phyloP scores from a whole-genome alignment of 495 filamentous ascomycete genomes.

The Daldinia concentrica region DNA sequence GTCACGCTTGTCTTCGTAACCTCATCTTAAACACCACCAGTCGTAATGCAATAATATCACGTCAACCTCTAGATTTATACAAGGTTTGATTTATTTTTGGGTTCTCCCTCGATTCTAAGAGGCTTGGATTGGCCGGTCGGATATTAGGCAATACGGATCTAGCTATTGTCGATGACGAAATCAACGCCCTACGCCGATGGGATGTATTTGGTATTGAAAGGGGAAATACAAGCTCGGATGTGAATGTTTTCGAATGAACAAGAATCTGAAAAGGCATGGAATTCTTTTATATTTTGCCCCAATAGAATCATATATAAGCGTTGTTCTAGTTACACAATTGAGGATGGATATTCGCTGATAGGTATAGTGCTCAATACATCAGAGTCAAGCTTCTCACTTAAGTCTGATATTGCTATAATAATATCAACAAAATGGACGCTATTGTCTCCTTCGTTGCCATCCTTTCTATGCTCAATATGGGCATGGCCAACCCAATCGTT shows the following conservation, averaged over 20 bases:
- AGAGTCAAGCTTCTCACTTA: background rate
- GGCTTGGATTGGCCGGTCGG: background rate
- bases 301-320: background rate
- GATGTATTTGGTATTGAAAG: slow-evolving; percentile 3
- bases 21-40: background rate
- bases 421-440: slow-evolving; percentile 7
- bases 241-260: background rate
- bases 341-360: background rate
- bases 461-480: background rate
- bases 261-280: background rate
- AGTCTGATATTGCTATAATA: background rate
- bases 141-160: slow-evolving; percentile 19
- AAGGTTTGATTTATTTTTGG: slow-evolving; percentile 13
- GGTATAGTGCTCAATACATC: background rate
- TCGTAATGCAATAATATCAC: background rate
- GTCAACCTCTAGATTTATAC: background rate
- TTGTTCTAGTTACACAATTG: background rate
- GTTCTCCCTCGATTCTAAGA: slow-evolving; percentile 9
- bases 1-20: background rate
- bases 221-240: background rate
- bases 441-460: background rate
- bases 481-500: slow-evolving; percentile 2
- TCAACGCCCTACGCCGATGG: slow-evolving; percentile 2
- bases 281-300: background rate
- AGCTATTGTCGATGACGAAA: background rate